Evolutionary conservation across 352 stramenopile species (phyloP).

Genomic region (Globisporangium solare): DNA sequence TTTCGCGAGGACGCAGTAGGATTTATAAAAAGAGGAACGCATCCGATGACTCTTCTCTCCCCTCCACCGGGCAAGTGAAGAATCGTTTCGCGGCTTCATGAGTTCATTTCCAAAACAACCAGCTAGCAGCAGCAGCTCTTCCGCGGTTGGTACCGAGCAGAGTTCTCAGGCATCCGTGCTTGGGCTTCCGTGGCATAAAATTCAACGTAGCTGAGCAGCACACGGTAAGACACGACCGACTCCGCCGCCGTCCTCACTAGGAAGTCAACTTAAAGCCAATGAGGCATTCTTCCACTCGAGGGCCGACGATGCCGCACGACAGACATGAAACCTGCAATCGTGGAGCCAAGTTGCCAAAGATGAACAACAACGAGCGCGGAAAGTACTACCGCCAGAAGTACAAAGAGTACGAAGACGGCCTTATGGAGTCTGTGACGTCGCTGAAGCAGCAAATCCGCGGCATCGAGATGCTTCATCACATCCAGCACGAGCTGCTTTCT

Average conservation of each 20-base stretch:
- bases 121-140: neutral
- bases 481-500: slow-evolving; percentile 25
- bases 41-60: neutral
- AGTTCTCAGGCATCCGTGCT: neutral
- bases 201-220: neutral
- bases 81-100: too few species aligned
- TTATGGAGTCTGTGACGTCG: slow-evolving; percentile 27
- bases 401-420: slow-evolving; percentile 40
- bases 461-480: slow-evolving; percentile 28
- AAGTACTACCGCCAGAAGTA: slow-evolving; percentile 70
- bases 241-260: neutral
- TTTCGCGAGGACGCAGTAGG: neutral
- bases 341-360: slow-evolving; percentile 42
- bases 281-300: neutral
- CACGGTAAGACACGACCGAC: neutral
- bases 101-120: neutral
- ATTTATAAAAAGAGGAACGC: neutral
- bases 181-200: neutral
- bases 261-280: neutral
- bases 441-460: slow-evolving; percentile 34
- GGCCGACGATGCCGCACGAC: neutral
- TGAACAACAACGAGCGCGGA: slow-evolving; percentile 63
- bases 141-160: too few species aligned
- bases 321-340: slow-evolving; percentile 9
- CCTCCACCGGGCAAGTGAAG: neutral